Percentiles rank a stretch among this genome's conserved stretches.
These are phyloP conservation scores for Amaranthus palmeri DNA, from an alignment of 148 eudicot genomes.

Conservation along the genomic window DNA sequence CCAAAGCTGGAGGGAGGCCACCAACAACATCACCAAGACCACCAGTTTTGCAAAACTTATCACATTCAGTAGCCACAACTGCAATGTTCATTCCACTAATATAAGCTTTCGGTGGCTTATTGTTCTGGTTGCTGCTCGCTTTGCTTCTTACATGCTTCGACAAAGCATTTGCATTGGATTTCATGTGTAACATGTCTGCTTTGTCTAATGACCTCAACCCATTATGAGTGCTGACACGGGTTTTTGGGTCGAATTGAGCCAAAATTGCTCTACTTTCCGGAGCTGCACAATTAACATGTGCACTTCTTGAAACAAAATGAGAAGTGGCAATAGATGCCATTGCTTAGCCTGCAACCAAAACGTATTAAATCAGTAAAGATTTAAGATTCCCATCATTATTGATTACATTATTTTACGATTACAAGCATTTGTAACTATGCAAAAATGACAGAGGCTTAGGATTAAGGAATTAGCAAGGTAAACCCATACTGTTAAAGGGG, in stretches of 20 bases:
- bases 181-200: conserved; percentile 25
- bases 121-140: conserved; percentile 5
- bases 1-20: conserved; percentile 91
- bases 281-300: conserved; percentile 1
- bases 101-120: not conserved
- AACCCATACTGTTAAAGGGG: too few species aligned
- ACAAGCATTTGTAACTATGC: too few species aligned
- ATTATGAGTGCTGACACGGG: conserved; percentile 24
- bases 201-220: conserved; percentile 38
- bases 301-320: conserved; percentile 29
- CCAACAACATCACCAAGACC: conserved; percentile 99
- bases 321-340: conserved; percentile 42
- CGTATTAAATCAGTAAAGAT: too few species aligned
- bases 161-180: conserved; percentile 23
- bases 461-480: too few species aligned
- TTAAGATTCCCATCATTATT: too few species aligned
- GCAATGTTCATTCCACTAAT: conserved; percentile 12
- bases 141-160: conserved; percentile 8
- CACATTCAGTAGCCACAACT: conserved; percentile 12
- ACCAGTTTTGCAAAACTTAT: conserved; percentile 58
- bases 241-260: conserved; percentile 35
- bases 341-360: conserved; percentile 8
- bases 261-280: conserved; percentile 29
- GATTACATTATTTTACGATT: too few species aligned
- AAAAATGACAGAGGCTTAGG: too few species aligned